Evolutionary conservation across 106 monocot species (phyloP).

Genomic region (Acorus calamus): DNA sequence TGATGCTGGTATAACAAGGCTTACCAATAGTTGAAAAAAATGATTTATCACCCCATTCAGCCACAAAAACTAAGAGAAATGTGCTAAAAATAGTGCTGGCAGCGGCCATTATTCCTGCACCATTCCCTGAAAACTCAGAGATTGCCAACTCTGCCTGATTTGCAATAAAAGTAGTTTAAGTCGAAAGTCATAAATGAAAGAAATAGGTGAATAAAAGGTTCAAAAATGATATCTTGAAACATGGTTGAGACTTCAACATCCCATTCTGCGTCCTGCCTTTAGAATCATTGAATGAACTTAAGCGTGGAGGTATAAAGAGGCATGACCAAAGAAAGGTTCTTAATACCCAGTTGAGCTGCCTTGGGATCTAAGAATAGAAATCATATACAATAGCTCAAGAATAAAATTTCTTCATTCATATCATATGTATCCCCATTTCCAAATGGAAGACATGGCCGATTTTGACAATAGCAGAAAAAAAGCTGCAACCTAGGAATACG

Average conservation of each 20-base stretch:
- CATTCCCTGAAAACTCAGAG: slow-evolving; percentile 76
- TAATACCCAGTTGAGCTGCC: too few species aligned
- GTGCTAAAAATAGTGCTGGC: slow-evolving; percentile 81
- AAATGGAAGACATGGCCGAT: too few species aligned
- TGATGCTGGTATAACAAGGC: not conserved
- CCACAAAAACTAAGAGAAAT: slow-evolving; percentile 88
- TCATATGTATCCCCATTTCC: too few species aligned
- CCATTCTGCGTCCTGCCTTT: not conserved
- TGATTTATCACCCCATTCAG: slow-evolving; percentile 99
- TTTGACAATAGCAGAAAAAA: too few species aligned
- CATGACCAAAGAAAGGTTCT: too few species aligned
- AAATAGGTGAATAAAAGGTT: too few species aligned
- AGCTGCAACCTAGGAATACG: too few species aligned
- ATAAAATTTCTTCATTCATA: too few species aligned
- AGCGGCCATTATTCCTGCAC: slow-evolving; percentile 68
- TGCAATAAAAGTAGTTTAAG: not conserved
- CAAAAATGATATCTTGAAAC: too few species aligned
- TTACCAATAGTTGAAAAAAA: slow-evolving; percentile 96
- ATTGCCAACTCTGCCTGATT: slow-evolving; percentile 85
- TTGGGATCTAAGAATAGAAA: too few species aligned
- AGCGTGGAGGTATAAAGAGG: not conserved
- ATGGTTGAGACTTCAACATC: not conserved
- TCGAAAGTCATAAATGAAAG: too few species aligned
- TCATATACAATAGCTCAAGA: too few species aligned
- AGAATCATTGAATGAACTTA: not conserved